Base-by-base conservation (phyloP, 1,139 yeast species). In the Lodderomyces metapsilosis region DNA sequence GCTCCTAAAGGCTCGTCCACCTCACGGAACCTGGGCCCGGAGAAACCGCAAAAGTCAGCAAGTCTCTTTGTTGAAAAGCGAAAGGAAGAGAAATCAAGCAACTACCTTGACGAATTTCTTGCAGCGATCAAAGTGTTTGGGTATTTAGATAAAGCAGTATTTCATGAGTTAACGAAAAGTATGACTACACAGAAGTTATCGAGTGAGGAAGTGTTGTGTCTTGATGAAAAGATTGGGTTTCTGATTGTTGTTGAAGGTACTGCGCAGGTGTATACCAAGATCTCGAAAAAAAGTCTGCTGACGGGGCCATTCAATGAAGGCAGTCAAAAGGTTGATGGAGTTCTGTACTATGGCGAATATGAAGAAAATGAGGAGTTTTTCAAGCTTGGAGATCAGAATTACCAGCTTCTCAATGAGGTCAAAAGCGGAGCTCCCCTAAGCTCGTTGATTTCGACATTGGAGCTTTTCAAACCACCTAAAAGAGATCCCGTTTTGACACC, bases 41-140 rank as follows among this genome's bases (percentile, higher is more conserved):
- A 37, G 37, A 38, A 28, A 34, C 34, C 22, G 10, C 40, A 22
- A 17, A 24, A 27, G 20, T 33, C 46, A n/a, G 25, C 46, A 6
- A 47, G 39, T 36, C 11, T 38, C 40, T 52, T 64, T 28, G 68
- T 61, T 34, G 48, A 61, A 53, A 47, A 51, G 61, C 17, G 56
- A 52, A 34, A 52, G 53, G 32, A 51, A 49, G 32, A 46, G 59
- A 20, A 51, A 15, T 37, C 58, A 11, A 46, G 64, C 2, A 71
- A 71, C 47, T 91, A 89, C 57, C 67, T 92, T 44, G 97, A 92
- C 58, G 96, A 91, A 57, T 92, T 92, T 53, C 66, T 92, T 38
- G 77, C 87, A 42, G 98, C 97, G 1, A 88, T 92, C 50, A 89
- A 88, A 62, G 88, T 92, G 15, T 92, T 92, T 66, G 98, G 98